phyloP scores from a whole-genome alignment of 2,329 filamentous ascomycete species.

The Pyrenophora seminiperda region DNA sequence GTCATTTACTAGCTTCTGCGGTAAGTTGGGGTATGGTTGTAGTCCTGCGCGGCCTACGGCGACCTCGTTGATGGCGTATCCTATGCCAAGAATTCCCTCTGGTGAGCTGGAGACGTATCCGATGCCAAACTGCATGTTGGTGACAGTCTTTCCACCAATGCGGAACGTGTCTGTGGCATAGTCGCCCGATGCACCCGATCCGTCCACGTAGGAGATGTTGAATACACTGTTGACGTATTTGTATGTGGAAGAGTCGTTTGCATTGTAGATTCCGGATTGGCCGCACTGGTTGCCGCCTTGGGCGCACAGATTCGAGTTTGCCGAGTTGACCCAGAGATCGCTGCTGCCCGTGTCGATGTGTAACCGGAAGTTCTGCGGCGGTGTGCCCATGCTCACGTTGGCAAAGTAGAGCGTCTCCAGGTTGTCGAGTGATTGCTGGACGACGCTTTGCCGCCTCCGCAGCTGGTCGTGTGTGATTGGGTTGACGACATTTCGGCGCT shows the following conservation, averaged over 20 bases:
- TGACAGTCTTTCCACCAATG: constrained; percentile 61
- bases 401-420: constrained; percentile 65
- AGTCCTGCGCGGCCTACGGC: constrained; percentile 64
- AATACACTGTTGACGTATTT: constrained; percentile 74
- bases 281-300: constrained; percentile 59
- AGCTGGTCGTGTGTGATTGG: constrained; percentile 55
- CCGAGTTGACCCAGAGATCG: constrained; percentile 70
- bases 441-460: constrained; percentile 50
- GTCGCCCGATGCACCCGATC: constrained; percentile 75
- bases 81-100: constrained; percentile 83
- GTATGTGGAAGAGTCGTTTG: constrained; percentile 78
- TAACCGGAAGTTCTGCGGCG: constrained; percentile 59
- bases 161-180: constrained; percentile 77
- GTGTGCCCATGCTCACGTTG: constrained; percentile 63
- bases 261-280: constrained; percentile 68
- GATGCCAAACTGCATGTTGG: constrained; percentile 71
- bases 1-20: constrained; percentile 67
- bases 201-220: constrained; percentile 87
- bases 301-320: constrained; percentile 64
- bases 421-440: constrained; percentile 59
- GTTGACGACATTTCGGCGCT: constrained; percentile 54
- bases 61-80: constrained; percentile 80
- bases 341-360: constrained; percentile 68
- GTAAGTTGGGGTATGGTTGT: constrained; percentile 62
- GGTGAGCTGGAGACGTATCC: constrained; percentile 65